phyloP scores from a whole-genome alignment of 2,329 filamentous ascomycete genomes.

The Penicillium sumatraense region DNA sequence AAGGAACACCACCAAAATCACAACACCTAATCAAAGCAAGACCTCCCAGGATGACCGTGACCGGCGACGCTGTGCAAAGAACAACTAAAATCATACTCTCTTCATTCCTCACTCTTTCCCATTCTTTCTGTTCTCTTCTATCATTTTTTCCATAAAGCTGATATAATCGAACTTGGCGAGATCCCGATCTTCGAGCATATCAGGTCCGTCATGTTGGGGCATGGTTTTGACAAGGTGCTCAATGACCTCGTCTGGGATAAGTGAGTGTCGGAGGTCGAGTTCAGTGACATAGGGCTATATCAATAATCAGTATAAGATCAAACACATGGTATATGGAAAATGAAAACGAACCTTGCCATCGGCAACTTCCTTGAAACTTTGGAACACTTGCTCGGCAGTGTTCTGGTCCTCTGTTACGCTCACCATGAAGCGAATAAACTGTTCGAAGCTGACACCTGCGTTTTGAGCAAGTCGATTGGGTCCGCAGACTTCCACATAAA shows the following conservation, averaged over 20 bases:
- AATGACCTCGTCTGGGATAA: constrained; percentile 96
- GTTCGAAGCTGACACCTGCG: constrained; percentile 85
- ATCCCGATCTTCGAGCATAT: constrained; percentile 82
- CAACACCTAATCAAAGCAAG: constrained; percentile 27
- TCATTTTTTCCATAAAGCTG: constrained; percentile 91
- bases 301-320: constrained; percentile 9
- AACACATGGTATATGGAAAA: no score
- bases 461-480: constrained; percentile 60
- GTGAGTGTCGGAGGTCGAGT: constrained; percentile 89
- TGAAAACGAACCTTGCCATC: constrained; percentile 73
- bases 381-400: constrained; percentile 96
- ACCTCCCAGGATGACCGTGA: constrained; percentile 18
- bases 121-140: constrained; percentile 49
- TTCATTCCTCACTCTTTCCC: constrained; percentile 27
- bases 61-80: constrained; percentile 27
- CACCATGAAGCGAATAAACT: constrained; percentile 99
- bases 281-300: constrained; percentile 88
- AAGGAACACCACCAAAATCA: constrained; percentile 19
- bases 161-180: constrained; percentile 94
- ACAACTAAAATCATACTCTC: constrained; percentile 16
- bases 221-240: constrained; percentile 88
- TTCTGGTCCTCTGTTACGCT: constrained; percentile 99
- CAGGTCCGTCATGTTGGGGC: constrained; percentile 80
- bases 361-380: constrained; percentile 95
- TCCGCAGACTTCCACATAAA: constrained; percentile 84